A percentile compares a stretch with the other conserved stretches of the same genome.
Evolutionary conservation across 805 yeast genomes (phyloP).

Genomic region (Yarrowia phangngaensis): DNA sequence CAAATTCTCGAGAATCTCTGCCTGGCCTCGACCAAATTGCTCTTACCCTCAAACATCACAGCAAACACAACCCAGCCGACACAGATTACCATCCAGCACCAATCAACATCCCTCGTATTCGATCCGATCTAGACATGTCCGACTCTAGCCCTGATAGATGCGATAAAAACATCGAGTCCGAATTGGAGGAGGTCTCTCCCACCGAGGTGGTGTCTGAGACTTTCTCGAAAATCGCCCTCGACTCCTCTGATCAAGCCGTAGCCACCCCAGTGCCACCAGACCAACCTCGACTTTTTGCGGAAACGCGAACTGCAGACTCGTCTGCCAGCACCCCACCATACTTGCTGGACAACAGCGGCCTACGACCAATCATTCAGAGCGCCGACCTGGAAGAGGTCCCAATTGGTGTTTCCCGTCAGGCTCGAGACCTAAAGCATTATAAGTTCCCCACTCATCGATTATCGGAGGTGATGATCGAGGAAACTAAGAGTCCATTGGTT

Average conservation of each 20-base stretch:
- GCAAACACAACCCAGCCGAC: slow-evolving; percentile 14
- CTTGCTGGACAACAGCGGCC: slow-evolving; percentile 16
- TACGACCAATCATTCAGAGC: slow-evolving; percentile 48
- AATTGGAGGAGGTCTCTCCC: slow-evolving; percentile 12
- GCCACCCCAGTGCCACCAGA: slow-evolving; percentile 15
- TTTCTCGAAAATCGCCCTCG: slow-evolving; percentile 2
- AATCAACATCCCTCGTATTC: slow-evolving; percentile 28
- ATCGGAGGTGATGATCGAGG: slow-evolving; percentile 63
- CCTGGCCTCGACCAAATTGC: slow-evolving; percentile 23
- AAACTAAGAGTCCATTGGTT: slow-evolving; percentile 80
- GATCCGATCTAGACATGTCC: slow-evolving; percentile 28
- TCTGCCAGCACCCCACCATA: slow-evolving; percentile 17
- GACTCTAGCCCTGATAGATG: slow-evolving; percentile 20
- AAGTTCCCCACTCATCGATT: slow-evolving; percentile 84
- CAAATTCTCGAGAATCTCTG: slow-evolving; percentile 22
- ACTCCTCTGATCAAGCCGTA: neutral
- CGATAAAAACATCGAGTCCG: slow-evolving; percentile 18
- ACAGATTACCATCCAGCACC: slow-evolving; percentile 26
- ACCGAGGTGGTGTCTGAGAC: neutral
- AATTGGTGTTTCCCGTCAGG: slow-evolving; percentile 86
- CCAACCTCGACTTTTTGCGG: neutral
- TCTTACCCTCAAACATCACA: slow-evolving; percentile 22
- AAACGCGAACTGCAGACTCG: slow-evolving; percentile 17
- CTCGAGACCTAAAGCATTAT: slow-evolving; percentile 63
- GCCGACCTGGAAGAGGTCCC: slow-evolving; percentile 98